Percentiles rank a stretch among this genome's conserved stretches.
These are phyloP conservation scores for Naganishia vaughanmartiniae DNA, from an alignment of 768 basidiomycete species.

Conservation along the genomic window DNA sequence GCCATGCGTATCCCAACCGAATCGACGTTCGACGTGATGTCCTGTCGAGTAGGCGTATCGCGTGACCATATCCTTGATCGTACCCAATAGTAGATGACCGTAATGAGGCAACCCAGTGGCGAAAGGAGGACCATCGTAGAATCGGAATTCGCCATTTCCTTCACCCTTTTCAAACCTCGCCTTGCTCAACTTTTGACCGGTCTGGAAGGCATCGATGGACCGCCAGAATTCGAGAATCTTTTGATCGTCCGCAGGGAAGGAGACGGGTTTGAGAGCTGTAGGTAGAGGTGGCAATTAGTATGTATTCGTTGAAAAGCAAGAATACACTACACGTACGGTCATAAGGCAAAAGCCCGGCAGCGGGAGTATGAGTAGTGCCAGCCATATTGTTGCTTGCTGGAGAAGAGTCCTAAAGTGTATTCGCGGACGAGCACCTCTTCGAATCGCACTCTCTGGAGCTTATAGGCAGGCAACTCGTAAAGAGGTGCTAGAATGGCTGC, in stretches of 20 bases:
- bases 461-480: background rate
- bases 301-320: background rate
- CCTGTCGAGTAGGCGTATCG: slow-evolving; percentile 92
- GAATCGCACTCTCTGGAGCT: background rate
- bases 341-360: slow-evolving; percentile 24
- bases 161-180: slow-evolving; percentile 56
- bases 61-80: slow-evolving; percentile 83
- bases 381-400: background rate
- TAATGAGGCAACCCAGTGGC: slow-evolving; percentile 96
- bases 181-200: slow-evolving; percentile 70
- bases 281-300: background rate
- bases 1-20: slow-evolving; percentile 99
- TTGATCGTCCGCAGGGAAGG: slow-evolving; percentile 53
- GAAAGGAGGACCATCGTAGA: slow-evolving; percentile 97
- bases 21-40: slow-evolving; percentile 84
- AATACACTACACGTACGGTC: background rate
- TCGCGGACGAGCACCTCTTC: background rate
- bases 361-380: background rate
- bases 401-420: background rate
- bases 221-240: slow-evolving; percentile 87
- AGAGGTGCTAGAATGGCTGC: background rate
- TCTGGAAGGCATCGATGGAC: slow-evolving; percentile 96
- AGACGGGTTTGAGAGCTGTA: slow-evolving; percentile 33
- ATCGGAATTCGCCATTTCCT: slow-evolving; percentile 70
- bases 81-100: slow-evolving; percentile 76